phyloP scores from a whole-genome alignment of 2,329 filamentous ascomycete genomes.

The Cladosporium phlei region DNA sequence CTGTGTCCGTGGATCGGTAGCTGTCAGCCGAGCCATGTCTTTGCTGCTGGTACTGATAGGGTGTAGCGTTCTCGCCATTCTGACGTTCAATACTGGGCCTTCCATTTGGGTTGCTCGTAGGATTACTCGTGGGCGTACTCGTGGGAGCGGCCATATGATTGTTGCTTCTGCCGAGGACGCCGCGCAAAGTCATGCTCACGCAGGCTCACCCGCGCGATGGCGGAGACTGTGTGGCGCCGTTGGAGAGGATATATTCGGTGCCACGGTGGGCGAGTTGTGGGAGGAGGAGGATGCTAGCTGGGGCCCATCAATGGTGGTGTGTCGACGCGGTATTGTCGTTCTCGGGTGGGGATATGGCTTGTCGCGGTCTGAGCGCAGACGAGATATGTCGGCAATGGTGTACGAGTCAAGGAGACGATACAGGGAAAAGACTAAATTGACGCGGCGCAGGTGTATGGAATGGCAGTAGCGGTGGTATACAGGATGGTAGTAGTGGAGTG shows the following conservation, averaged over 20 bases:
- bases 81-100: slow-evolving; percentile 14
- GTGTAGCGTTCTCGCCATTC: slow-evolving; percentile 30
- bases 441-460: too few species aligned
- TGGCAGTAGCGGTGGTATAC: too few species aligned
- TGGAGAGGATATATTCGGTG: background rate
- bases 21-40: slow-evolving; percentile 64
- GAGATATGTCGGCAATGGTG: too few species aligned
- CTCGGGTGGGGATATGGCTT: too few species aligned
- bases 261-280: slow-evolving; percentile 1
- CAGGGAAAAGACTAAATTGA: too few species aligned
- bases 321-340: slow-evolving; percentile 4
- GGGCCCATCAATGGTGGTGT: slow-evolving; percentile 11
- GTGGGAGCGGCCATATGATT: too few species aligned
- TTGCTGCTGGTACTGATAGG: slow-evolving; percentile 36
- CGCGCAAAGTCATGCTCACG: slow-evolving; percentile 22
- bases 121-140: slow-evolving; percentile 3
- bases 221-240: background rate
- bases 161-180: slow-evolving; percentile 12
- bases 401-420: too few species aligned
- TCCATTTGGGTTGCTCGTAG: slow-evolving; percentile 9
- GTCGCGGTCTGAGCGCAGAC: background rate
- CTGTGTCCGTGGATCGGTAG: slow-evolving; percentile 62
- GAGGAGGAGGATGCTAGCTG: slow-evolving; percentile 4
- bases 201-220: slow-evolving; percentile 8
- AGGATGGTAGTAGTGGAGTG: too few species aligned